Percentiles rank a stretch among this genome's conserved stretches.
Evolutionary conservation across 495 filamentous ascomycete genomes (phyloP).

Genomic region (Hypomontagnella submonticulosa): DNA sequence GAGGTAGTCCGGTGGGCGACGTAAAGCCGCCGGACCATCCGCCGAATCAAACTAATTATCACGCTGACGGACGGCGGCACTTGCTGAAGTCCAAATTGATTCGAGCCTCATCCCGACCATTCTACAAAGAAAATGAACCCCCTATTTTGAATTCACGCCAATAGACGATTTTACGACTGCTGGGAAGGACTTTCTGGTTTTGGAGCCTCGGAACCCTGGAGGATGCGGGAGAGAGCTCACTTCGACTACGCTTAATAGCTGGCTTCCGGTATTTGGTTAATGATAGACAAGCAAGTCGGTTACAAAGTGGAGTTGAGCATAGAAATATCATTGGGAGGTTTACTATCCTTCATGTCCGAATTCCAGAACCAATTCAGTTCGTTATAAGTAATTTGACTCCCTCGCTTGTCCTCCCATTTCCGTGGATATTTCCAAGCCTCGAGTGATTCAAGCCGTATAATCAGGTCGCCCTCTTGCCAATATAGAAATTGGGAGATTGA

Average conservation of each 20-base stretch:
- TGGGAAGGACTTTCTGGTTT: conserved; percentile 23
- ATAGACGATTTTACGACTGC: conserved; percentile 44
- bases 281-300: conserved; percentile 26
- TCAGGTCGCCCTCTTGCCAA: too few relatives aligned
- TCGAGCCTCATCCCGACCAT: conserved; percentile 6
- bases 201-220: conserved; percentile 25
- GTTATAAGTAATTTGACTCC: conserved; percentile 38
- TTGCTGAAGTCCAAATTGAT: neutral
- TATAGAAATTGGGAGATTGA: too few relatives aligned
- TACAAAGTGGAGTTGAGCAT: conserved; percentile 26
- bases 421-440: neutral
- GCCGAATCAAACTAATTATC: neutral
- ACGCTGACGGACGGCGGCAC: neutral
- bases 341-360: conserved; percentile 50
- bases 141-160: conserved; percentile 37
- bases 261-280: conserved; percentile 33
- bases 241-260: conserved; percentile 20
- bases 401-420: conserved; percentile 6
- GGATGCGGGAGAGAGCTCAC: conserved; percentile 13
- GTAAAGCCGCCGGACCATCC: conserved; percentile 21
- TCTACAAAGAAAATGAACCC: conserved; percentile 12
- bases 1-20: conserved; percentile 20
- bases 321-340: conserved; percentile 34
- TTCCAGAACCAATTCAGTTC: conserved; percentile 41
- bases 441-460: neutral